Base-by-base conservation (phyloP, 2,329 filamentous ascomycete genomes). In the Orbilia brochopaga region DNA sequence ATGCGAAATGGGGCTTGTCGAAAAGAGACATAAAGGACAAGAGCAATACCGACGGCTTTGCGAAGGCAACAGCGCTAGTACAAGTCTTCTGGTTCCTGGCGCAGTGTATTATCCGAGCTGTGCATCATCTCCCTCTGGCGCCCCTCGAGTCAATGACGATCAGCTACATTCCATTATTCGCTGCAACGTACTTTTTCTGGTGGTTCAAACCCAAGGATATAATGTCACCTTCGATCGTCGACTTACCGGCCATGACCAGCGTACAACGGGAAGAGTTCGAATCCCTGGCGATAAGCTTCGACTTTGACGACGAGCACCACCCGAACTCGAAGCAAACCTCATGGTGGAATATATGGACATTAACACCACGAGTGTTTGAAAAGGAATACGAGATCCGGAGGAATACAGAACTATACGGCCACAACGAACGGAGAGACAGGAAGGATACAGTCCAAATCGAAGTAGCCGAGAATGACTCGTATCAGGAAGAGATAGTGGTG, bases 131-230 rank as follows among this genome's bases (percentile, higher is more conserved):
- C 19, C 77, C 78, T 6, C 76, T 80, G 1, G 77, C 78, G 15
- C 78, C 77, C 15, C 74, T 80, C 1, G 79, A 80, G 53, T 76
- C 78, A 5, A 79, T 79, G 76, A 78, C 79, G 4, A 74, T 80
- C 10, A 78, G 78, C 35, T 79, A 79, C 57, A 77, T 80, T n/a
- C 77, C 78, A 21, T 75, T 78, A 17, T 77, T 79, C 62, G 76
- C 77, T 0, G 73, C 78, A 7, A 79, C 79, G 2, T 79, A 79
- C 59, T 77, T 77, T 60, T 78, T 78, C 52, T 80, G 79, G 79
- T 78, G 78, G 75, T 62, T 78, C 55, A 80, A 80, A 57, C 79
- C 79, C 1, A 78, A 78, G 55, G 78, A 80, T 70, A 77, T 80
- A 15, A 74, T 76, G 63, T 78, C 77, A 13, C 76, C 79, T 6